Evolutionary conservation across 1,139 yeast genomes (phyloP).

Genomic region (Zygotorulaspora mrakii): DNA sequence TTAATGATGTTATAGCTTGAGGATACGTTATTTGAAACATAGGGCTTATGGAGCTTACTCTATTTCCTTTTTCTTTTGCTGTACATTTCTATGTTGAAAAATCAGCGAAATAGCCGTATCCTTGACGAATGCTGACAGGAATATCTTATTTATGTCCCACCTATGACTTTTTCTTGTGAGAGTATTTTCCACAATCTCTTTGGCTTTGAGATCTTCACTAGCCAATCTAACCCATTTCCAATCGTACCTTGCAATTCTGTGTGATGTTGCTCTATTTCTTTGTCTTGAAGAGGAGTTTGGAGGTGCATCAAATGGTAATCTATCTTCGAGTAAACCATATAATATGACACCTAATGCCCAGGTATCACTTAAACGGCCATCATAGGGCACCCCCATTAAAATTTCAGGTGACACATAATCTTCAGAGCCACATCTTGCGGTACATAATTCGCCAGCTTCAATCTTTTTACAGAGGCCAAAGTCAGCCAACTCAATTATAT

Average conservation of each 20-base stretch:
- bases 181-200: constrained; percentile 50
- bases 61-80: no score
- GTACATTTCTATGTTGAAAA: no score
- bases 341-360: constrained; percentile 95
- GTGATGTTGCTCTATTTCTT: constrained; percentile 62
- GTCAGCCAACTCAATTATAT: constrained; percentile 68
- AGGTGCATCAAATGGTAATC: constrained; percentile 84
- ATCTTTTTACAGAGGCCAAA: constrained; percentile 79
- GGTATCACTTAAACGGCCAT: constrained; percentile 83
- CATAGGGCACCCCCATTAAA: constrained; percentile 82
- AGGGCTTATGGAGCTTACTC: no score
- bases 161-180: constrained; percentile 53
- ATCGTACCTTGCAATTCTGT: constrained; percentile 85
- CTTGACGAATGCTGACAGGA: constrained; percentile 38
- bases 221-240: constrained; percentile 73
- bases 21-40: no score
- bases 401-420: constrained; percentile 95
- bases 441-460: constrained; percentile 51
- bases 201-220: constrained; percentile 46
- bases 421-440: constrained; percentile 91
- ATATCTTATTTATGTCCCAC: constrained; percentile 41
- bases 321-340: constrained; percentile 74
- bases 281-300: constrained; percentile 49
- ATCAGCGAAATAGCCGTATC: constrained; percentile 13
- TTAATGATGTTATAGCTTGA: no score